Conservation (phyloP, 2,329 filamentous ascomycete species). For the Myriosclerotinia curreyana region DNA sequence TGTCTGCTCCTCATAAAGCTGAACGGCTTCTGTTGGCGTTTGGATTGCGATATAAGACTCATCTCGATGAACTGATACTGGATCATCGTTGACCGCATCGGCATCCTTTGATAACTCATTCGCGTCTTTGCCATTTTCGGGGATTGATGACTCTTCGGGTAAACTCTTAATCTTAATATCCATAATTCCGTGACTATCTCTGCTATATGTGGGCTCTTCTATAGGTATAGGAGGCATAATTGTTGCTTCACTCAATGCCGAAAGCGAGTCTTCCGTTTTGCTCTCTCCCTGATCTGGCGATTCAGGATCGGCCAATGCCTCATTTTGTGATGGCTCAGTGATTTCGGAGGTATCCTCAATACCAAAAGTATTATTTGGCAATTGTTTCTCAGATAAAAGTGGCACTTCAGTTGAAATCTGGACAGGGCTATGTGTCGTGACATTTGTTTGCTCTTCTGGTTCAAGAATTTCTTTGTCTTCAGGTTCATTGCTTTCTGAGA, state of each 20-base stretch:
- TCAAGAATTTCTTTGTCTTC: neutral
- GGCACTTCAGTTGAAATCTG: neutral
- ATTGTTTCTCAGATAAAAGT: neutral
- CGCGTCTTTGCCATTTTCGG: neutral
- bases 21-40: neutral
- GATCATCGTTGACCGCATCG: neutral
- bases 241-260: neutral
- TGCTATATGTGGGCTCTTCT: neutral
- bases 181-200: too few relatives aligned
- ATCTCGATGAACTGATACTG: neutral
- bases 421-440: neutral
- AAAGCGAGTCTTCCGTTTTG: neutral
- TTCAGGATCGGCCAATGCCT: neutral
- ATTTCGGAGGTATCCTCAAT: neutral
- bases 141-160: neutral
- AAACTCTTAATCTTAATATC: neutral
- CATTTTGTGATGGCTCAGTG: too few relatives aligned
- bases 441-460: neutral
- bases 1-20: neutral
- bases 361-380: neutral
- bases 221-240: neutral
- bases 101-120: neutral
- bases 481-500: neutral
- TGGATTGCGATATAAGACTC: neutral
- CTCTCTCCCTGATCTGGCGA: too few relatives aligned